Base-by-base conservation (phyloP, 2,329 filamentous ascomycete genomes). In the Colletotrichum caudatum region DNA sequence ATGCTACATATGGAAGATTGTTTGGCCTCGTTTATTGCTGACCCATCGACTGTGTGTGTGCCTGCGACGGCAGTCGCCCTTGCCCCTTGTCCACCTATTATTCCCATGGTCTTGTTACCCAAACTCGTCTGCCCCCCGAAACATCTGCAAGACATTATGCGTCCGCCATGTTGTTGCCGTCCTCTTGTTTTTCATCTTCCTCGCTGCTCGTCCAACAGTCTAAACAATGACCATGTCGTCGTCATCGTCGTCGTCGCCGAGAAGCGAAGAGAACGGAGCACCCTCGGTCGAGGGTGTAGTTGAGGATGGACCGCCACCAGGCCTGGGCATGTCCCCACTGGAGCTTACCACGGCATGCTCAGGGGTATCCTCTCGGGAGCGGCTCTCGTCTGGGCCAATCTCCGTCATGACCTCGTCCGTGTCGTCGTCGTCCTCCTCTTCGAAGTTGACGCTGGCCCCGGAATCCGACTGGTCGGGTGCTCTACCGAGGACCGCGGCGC, bases 221-320 rank as follows among this genome's bases (percentile, higher is more conserved):
- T 64, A 73, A n/a, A 72, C 26, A 26, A 73, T 64, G 18, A 72
- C 54, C 33, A 65, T 5, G 26, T 77, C 76, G 39, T 73, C 72
- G 37, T 41, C 39, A 14, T 29, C 29, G 35, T 37, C 35, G 7
- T 71, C 74, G 51, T 75, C 72, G 16, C 67, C 64, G 12, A 68
- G 29, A 39, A 46, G 41, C 23, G 44, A 41, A 53, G 29, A 29
- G 16, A 44, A 63, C 5, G 41, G 16, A 2, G 44, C 53, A 20
- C 12, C 20, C 26, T 23, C 29, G 11, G 14, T 23, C 29, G 56
- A 51, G 6, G 35, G 26, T 18, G 37, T 20, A 26, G 39, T 26
- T 9, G 53, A 29, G 20, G 59, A 9, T n/a, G 8, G 20, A 8
- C 11, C 18, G n/a, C 35, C 39, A 9, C 41, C 48, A 46, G 26